phyloP scores from a whole-genome alignment of 805 yeast species.

The Metschnikowia chrysomelidarum region DNA sequence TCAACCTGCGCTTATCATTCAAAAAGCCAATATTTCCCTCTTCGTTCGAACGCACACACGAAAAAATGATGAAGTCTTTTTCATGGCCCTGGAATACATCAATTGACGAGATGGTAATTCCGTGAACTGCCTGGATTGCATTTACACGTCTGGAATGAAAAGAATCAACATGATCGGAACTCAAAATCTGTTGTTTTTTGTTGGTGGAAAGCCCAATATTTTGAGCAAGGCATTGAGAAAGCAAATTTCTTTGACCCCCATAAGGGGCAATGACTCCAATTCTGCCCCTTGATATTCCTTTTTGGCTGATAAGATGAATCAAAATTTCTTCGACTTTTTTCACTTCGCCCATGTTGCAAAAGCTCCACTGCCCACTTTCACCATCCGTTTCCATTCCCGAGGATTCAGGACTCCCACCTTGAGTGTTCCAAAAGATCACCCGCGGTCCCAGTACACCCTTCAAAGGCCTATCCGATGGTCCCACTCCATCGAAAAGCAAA shows the following conservation, averaged over 20 bases:
- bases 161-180: too few species aligned
- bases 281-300: constrained; percentile 65
- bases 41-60: constrained; percentile 44
- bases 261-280: constrained; percentile 94
- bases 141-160: background rate
- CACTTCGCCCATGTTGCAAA: constrained; percentile 85
- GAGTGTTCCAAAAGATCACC: constrained; percentile 91
- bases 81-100: constrained; percentile 45
- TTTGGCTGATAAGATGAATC: constrained; percentile 57
- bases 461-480: constrained; percentile 63
- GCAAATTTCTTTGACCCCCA: constrained; percentile 85
- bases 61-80: constrained; percentile 41
- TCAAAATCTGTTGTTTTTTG: too few species aligned
- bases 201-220: too few species aligned
- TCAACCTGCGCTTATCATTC: constrained; percentile 41
- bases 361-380: constrained; percentile 74
- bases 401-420: constrained; percentile 48
- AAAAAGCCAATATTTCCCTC: constrained; percentile 40
- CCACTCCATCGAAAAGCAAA: constrained; percentile 84
- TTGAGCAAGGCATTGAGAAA: constrained; percentile 73
- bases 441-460: constrained; percentile 81
- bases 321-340: constrained; percentile 79
- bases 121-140: constrained; percentile 3
- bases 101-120: constrained; percentile 71
- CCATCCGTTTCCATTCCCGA: constrained; percentile 57